phyloP scores from a whole-genome alignment of 2,329 filamentous ascomycete genomes.

The Alternaria arborescens region DNA sequence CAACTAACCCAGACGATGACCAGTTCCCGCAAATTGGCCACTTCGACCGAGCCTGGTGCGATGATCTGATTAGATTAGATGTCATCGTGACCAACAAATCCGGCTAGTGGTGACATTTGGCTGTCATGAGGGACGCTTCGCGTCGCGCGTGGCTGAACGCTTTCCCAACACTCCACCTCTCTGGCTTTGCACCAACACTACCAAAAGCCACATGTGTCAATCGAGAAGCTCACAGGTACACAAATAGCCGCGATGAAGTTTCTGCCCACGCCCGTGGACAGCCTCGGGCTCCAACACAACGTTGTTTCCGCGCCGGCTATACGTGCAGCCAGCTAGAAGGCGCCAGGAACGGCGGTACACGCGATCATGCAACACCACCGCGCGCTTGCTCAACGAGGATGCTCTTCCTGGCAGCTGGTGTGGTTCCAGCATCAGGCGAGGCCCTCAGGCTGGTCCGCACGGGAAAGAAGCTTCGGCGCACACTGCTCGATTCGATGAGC shows the following conservation, averaged over 20 bases:
- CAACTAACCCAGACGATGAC: background rate
- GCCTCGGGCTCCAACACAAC: background rate
- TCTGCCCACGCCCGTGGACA: background rate
- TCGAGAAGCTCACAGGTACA: background rate
- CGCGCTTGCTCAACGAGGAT: slow-evolving; percentile 5
- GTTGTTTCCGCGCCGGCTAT: background rate
- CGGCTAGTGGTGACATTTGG: slow-evolving; percentile 2
- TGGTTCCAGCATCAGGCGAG: slow-evolving; percentile 8
- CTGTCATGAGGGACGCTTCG: slow-evolving; percentile 4
- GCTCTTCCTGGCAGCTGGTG: background rate
- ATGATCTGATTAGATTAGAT: slow-evolving; percentile 30
- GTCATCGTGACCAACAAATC: slow-evolving; percentile 5
- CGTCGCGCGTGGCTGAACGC: background rate
- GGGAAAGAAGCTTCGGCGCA: slow-evolving; percentile 17
- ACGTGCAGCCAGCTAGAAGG: background rate
- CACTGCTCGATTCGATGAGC: slow-evolving; percentile 21
- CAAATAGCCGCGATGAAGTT: background rate
- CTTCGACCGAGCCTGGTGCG: slow-evolving; percentile 7
- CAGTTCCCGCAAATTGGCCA: background rate
- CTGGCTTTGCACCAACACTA: background rate
- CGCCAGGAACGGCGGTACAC: slow-evolving; percentile 1
- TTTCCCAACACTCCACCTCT: background rate
- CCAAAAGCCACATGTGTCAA: background rate
- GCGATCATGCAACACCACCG: slow-evolving; percentile 4
- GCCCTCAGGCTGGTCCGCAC: slow-evolving; percentile 2